A percentile compares a stretch with the other conserved stretches of the same genome.
phyloP scores from a whole-genome alignment of 2,329 filamentous ascomycete genomes.

The Aspergillus spinulosporus region DNA sequence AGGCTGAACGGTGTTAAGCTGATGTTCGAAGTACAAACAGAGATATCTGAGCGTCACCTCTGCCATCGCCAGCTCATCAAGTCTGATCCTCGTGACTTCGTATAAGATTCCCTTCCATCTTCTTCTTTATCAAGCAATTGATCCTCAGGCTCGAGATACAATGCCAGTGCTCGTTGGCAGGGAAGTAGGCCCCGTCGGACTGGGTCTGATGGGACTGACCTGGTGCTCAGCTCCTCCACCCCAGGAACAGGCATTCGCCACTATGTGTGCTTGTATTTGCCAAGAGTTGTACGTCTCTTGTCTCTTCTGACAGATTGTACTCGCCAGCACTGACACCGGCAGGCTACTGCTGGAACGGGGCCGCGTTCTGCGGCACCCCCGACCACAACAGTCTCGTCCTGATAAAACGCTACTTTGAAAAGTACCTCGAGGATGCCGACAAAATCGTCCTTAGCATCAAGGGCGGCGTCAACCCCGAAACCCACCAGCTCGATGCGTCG shows the following conservation, averaged over 20 bases:
- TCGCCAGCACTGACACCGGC: neutral
- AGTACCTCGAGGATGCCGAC: constrained; percentile 29
- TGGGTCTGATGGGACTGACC: constrained; percentile 8
- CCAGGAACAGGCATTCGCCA: constrained; percentile 7
- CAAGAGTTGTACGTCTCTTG: neutral
- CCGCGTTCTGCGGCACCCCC: constrained; percentile 36
- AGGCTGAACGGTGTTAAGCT: no score
- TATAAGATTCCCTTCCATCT: no score
- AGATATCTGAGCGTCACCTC: no score
- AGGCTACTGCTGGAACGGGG: constrained; percentile 29
- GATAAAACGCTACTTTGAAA: constrained; percentile 29
- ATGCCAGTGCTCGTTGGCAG: no score
- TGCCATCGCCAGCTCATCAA: no score
- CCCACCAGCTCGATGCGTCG: constrained; percentile 44
- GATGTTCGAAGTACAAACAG: no score
- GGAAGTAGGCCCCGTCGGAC: constrained; percentile 1
- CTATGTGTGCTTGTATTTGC: neutral
- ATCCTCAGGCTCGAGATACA: no score
- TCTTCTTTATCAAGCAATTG: no score
- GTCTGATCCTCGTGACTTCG: no score
- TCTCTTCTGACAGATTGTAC: no score
- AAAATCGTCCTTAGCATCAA: constrained; percentile 32
- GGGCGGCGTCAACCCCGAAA: constrained; percentile 32
- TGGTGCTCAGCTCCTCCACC: neutral
- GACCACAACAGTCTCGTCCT: constrained; percentile 32